These are phyloP conservation scores for Leishmania amazonensis DNA, from an alignment of 208 protist species.

Conservation along the genomic window DNA sequence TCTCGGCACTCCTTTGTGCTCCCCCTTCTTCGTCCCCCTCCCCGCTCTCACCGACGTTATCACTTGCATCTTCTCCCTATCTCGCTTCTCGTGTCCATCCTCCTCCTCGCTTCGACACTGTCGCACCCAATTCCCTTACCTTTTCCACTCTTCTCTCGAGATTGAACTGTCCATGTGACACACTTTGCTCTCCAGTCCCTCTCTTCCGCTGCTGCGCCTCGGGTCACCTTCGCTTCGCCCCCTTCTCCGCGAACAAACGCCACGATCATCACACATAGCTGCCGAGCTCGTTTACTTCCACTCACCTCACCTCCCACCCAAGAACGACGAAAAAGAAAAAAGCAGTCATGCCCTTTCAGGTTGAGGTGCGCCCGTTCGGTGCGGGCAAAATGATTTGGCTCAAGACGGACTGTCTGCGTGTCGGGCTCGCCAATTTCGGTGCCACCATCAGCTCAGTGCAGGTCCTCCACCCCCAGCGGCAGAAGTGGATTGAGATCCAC, in stretches of 20 bases:
- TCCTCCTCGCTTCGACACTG: not conserved
- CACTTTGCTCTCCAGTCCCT: not conserved
- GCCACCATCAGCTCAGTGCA: conserved; percentile 53
- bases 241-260: not conserved
- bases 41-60: not conserved
- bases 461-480: conserved; percentile 21
- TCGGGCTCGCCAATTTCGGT: conserved; percentile 50
- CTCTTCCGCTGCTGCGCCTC: not conserved
- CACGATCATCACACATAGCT: not conserved
- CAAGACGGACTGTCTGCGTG: conserved; percentile 33
- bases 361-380: conserved; percentile 37
- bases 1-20: not conserved
- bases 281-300: not conserved
- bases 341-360: conserved; percentile 27
- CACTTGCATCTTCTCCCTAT: not conserved
- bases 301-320: not conserved
- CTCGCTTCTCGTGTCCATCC: not conserved
- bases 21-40: not conserved
- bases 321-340: not conserved
- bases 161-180: not conserved
- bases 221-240: too few relatives aligned
- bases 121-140: not conserved
- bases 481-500: conserved; percentile 61
- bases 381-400: conserved; percentile 44
- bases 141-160: not conserved